Evolutionary conservation across 257 asterid species (phyloP), one percentile per base, ranked within the genome.

Genomic region (Haberlea rhodopensis): DNA sequence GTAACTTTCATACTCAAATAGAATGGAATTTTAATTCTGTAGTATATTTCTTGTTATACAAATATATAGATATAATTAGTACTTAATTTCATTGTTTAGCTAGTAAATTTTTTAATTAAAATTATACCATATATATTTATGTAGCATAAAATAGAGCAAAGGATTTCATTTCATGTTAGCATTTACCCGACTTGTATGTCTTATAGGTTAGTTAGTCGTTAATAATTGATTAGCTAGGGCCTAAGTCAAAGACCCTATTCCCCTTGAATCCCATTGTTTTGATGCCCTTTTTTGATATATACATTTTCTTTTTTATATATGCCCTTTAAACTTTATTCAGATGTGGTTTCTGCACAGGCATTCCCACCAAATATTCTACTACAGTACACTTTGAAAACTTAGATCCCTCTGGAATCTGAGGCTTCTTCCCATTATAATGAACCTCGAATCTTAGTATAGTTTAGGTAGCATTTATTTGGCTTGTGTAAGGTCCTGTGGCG

Each of bases 331-430:
- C 48, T 37, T 37, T 32, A 32, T 8, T 9, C 3, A 29, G 51
- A 43, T 81, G 84, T 81, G 94, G 76, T 80, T 62, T 78, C 81
- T 79, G 83, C 81, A 75, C 82, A 66, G 87, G 94, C 80, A 83
- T 75, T 72, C 78, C 78, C 91, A 85, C 94, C 83, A 77, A 73
- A 69, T 53, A 37, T 57, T 67, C 48, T 31, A 73, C n/a, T 53
- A 32, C 53, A 53, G 34, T 45, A 60, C 60, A 59, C 49, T 67
- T 28, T 66, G 53, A 66, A 60, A 62, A 34, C 3, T 60, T 26
- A 15, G 67, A 63, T 65, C 70, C 77, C 37, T 64, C 65, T 66
- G 72, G 74, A 69, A 75, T 82, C 77, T 71, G 31, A 63, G 69
- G 67, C 60, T 53, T 69, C 0, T 66, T 29, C 65, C 69, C 57